These are phyloP conservation scores for Skeletonema menzelii DNA, from an alignment of 108 stramenopile genomes.

Conservation along the genomic window DNA sequence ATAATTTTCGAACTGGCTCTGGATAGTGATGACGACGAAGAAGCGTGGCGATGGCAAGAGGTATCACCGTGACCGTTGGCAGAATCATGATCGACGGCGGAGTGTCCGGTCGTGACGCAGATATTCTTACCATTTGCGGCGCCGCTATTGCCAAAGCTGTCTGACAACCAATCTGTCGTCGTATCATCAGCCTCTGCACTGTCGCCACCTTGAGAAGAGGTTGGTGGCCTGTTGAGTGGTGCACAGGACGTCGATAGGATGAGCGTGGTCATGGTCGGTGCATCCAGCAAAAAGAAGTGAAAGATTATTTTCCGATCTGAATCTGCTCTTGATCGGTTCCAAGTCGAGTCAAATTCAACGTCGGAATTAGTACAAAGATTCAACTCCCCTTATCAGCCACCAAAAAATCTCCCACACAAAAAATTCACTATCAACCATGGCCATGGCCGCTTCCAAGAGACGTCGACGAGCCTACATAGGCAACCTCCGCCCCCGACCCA, in stretches of 20 bases:
- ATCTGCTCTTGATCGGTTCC: too few species aligned
- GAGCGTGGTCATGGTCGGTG: background rate
- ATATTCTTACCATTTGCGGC: background rate
- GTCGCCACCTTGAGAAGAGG: background rate
- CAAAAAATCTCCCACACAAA: background rate
- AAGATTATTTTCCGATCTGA: too few species aligned
- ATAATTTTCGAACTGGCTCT: background rate
- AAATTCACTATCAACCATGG: background rate
- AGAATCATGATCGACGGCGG: background rate
- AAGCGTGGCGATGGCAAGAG: background rate
- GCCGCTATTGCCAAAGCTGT: background rate
- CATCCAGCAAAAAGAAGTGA: too few species aligned
- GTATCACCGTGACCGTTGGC: background rate
- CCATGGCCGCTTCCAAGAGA: background rate
- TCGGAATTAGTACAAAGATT: background rate
- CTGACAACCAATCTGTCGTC: background rate
- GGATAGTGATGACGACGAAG: background rate
- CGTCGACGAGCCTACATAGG: slow-evolving; percentile 38
- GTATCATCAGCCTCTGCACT: background rate
- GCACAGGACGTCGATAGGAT: background rate
- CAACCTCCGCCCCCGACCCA: slow-evolving; percentile 44
- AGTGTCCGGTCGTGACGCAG: background rate
- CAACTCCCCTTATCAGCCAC: too few species aligned
- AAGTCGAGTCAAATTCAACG: background rate
- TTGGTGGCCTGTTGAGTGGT: background rate